Conservation (phyloP, 2,329 filamentous ascomycete genomes). For the Talaromyces sp. region DNA sequence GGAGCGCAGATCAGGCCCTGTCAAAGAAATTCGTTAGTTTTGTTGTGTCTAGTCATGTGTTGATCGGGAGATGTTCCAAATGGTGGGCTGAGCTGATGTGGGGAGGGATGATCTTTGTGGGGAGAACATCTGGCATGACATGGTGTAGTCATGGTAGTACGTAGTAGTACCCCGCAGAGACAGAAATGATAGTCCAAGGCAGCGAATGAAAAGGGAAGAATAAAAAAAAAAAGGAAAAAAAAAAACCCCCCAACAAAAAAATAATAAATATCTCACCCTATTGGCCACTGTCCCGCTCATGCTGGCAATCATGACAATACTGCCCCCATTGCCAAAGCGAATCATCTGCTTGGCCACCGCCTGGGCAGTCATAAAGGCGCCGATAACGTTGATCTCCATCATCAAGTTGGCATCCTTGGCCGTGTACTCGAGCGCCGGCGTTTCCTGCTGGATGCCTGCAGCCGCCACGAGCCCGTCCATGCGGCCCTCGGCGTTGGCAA, state of each 20-base stretch:
- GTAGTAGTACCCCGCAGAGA: neutral
- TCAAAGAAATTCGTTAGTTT: neutral
- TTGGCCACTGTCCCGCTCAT: slow-evolving; percentile 59
- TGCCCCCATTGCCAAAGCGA: slow-evolving; percentile 52
- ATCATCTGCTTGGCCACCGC: slow-evolving; percentile 61
- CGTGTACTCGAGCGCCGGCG: slow-evolving; percentile 70
- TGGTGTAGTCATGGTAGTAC: neutral
- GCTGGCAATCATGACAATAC: slow-evolving; percentile 57
- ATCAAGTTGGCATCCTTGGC: slow-evolving; percentile 56
- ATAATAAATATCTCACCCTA: slow-evolving; percentile 27
- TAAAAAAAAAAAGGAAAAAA: no score
- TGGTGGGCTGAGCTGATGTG: neutral
- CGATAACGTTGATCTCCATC: slow-evolving; percentile 57
- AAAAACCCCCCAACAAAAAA: no score
- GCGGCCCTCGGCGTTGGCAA: slow-evolving; percentile 63
- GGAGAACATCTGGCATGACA: neutral
- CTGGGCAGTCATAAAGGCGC: slow-evolving; percentile 58
- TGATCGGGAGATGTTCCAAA: neutral
- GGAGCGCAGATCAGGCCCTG: slow-evolving; percentile 44
- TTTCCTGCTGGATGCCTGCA: slow-evolving; percentile 73
- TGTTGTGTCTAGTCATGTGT: neutral
- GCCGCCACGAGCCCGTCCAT: slow-evolving; percentile 74
- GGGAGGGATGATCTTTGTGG: neutral
- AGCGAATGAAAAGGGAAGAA: no score
- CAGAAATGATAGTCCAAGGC: no score